Base-by-base conservation (phyloP, 768 basidiomycete species). In the Calocybe cyanea region DNA sequence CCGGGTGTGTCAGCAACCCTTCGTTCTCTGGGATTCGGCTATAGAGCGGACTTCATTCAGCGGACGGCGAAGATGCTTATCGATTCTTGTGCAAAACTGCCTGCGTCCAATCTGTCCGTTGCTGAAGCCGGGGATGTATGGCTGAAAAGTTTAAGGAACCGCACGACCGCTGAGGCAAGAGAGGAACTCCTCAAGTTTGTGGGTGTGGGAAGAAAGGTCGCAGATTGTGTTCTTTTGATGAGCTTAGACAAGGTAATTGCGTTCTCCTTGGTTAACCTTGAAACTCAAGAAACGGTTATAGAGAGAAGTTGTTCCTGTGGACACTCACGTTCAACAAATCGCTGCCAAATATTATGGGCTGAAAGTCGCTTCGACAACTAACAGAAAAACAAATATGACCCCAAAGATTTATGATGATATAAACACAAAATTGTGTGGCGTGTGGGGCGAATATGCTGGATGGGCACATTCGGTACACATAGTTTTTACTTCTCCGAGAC, bases 131-230 rank as follows among this genome's bases (percentile, higher is more conserved):
- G 83, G 2, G 82, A 89, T 49, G 58, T 61, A 43, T 90, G 84
- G 78, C 71, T 92, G 2, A 49, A 58, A 43, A 64, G 69, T 6
- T 63, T 92, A 17, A 68, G 91, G 38, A 56, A 55, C 1, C 52
- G 60, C 46, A 64, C 59, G 18, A 85, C 85, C 0, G 62, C 64
- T 0, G 73, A 76, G 19, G 91, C 92, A 18, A 72, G 93, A 53
- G 73, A 77, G 34, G 83, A 87, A 52, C 71, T 99, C 18, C 67
- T 95, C 28, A 83, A 78, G 57, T 81, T 97, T 45, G 75, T 87
- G 35, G 96, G 96, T 0, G 95, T 99, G 1, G 96, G 96, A 4
- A 76, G 91, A 28, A 99, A 99, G 61, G 96, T 99, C 0, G 95
- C 95, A 2, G 96, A 99, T 59, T 99, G 96, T 57, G 69, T 96